A percentile compares a stretch with the other conserved stretches of the same genome.
These are phyloP conservation scores for Penicillium alfredii DNA, from an alignment of 495 filamentous ascomycete genomes.

Conservation along the genomic window DNA sequence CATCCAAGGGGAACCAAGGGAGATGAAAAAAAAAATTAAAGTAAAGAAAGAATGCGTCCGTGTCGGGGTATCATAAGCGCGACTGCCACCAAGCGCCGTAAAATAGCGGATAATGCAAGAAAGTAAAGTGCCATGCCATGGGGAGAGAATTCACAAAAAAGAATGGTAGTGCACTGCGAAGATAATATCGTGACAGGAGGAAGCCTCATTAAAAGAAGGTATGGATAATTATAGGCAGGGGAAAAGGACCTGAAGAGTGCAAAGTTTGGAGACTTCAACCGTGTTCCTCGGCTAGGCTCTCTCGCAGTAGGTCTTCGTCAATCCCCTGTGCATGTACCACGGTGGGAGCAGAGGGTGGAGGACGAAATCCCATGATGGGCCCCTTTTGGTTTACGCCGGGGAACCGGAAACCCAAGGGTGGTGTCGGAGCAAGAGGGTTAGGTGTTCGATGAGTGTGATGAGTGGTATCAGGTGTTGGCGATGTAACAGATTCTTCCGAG, in stretches of 20 bases:
- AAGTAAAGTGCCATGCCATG: no score
- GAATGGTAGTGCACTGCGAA: no score
- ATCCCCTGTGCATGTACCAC: slow-evolving; percentile 30
- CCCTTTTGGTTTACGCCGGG: slow-evolving; percentile 47
- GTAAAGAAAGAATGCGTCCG: no score
- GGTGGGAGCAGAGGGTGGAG: slow-evolving; percentile 26
- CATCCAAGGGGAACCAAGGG: no score
- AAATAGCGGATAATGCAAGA: no score
- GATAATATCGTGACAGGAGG: neutral
- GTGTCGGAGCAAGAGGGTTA: slow-evolving; percentile 1
- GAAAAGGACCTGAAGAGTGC: slow-evolving; percentile 3
- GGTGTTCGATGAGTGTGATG: neutral
- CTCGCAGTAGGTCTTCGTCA: slow-evolving; percentile 35
- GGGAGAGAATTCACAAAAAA: no score
- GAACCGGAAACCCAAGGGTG: slow-evolving; percentile 28
- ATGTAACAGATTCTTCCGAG: slow-evolving; percentile 13
- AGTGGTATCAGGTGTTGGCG: neutral
- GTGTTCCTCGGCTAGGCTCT: slow-evolving; percentile 35
- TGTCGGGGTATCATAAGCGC: slow-evolving; percentile 8
- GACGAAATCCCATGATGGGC: slow-evolving; percentile 36
- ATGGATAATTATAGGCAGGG: slow-evolving; percentile 6
- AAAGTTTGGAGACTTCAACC: slow-evolving; percentile 2
- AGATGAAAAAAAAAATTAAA: no score
- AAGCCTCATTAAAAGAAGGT: slow-evolving; percentile 1
- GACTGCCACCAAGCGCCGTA: no score